Evolutionary conservation across 768 basidiomycete species (phyloP).

Genomic region (Saitozyma podzolica): DNA sequence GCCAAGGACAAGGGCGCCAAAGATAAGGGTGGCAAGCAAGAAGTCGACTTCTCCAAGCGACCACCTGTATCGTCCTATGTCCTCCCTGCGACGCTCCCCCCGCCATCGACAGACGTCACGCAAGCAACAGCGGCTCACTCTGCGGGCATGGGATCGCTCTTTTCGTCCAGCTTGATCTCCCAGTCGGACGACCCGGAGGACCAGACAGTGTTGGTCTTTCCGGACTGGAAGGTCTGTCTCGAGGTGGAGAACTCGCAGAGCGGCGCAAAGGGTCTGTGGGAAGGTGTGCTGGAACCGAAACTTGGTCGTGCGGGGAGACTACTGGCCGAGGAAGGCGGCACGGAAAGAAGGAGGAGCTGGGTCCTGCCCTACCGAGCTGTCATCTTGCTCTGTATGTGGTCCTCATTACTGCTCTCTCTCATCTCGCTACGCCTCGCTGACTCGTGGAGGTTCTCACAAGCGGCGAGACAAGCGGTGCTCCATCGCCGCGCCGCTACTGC

Average conservation of each 20-base stretch:
- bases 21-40: slow-evolving; percentile 4
- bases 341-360: slow-evolving; percentile 66
- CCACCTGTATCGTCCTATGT: slow-evolving; percentile 6
- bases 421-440: neutral
- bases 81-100: slow-evolving; percentile 3
- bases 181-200: slow-evolving; percentile 64
- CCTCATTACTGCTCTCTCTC: neutral
- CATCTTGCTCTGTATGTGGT: slow-evolving; percentile 76
- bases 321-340: slow-evolving; percentile 27
- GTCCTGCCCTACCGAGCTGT: slow-evolving; percentile 85
- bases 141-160: slow-evolving; percentile 62
- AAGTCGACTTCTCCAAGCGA: slow-evolving; percentile 9
- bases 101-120: slow-evolving; percentile 4
- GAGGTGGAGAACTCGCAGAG: slow-evolving; percentile 65
- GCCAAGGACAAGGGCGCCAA: slow-evolving; percentile 15
- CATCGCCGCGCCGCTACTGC: slow-evolving; percentile 68
- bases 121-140: slow-evolving; percentile 56
- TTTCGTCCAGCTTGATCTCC: slow-evolving; percentile 80
- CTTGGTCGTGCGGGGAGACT: slow-evolving; percentile 26
- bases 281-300: slow-evolving; percentile 63
- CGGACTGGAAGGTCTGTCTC: slow-evolving; percentile 82
- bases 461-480: slow-evolving; percentile 87
- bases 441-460: slow-evolving; percentile 78
- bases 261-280: slow-evolving; percentile 72
- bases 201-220: slow-evolving; percentile 84